Evolutionary conservation across 1,139 yeast genomes (phyloP).

Genomic region (Komagataea norvegica): DNA sequence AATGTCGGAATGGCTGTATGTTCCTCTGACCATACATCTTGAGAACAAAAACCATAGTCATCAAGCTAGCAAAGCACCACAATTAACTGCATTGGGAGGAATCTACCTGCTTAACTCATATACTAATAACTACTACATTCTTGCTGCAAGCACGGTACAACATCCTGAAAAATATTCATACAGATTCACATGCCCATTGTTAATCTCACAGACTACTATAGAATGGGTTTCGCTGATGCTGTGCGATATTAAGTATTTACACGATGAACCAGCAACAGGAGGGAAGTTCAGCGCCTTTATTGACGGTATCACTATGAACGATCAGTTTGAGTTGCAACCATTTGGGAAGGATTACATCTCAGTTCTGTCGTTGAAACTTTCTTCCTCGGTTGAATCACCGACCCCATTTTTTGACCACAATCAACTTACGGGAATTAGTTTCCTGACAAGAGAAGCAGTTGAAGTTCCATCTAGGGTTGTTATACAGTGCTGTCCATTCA

Average conservation of each 20-base stretch:
- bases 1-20: conserved; percentile 17
- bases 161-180: conserved; percentile 13
- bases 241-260: conserved; percentile 8
- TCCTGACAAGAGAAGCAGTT: conserved; percentile 6
- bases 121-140: conserved; percentile 15
- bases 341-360: conserved; percentile 2
- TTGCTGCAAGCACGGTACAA: conserved; percentile 15
- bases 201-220: conserved; percentile 11
- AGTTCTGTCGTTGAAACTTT: conserved; percentile 9
- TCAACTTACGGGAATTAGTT: conserved; percentile 11
- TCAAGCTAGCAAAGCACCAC: neutral
- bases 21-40: conserved; percentile 24
- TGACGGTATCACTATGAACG: conserved; percentile 14
- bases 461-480: conserved; percentile 24
- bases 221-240: conserved; percentile 15
- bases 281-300: conserved; percentile 8
- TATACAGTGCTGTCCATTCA: conserved; percentile 50
- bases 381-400: neutral
- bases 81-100: conserved; percentile 21
- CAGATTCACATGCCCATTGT: conserved; percentile 13
- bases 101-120: conserved; percentile 16
- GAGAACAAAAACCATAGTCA: conserved; percentile 6
- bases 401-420: conserved; percentile 9
- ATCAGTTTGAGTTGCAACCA: conserved; percentile 21
- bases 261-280: neutral